Base-by-base conservation (phyloP, 139 green algal genomes). In the Chlorella sp. region DNA sequence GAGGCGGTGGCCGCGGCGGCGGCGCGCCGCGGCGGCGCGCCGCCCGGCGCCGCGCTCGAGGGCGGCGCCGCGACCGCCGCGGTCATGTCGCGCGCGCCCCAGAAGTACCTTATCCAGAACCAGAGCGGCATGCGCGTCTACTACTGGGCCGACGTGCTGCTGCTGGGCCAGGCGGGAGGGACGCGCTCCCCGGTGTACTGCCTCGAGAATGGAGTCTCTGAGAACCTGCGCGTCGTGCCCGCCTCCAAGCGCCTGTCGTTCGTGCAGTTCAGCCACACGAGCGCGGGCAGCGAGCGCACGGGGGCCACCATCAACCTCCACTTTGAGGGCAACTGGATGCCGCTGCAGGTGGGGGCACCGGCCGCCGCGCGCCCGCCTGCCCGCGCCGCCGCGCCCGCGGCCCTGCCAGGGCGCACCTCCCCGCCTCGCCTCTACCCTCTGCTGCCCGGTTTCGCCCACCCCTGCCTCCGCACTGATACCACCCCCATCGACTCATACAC, bases 101-200 rank as follows among this genome's bases (percentile, higher is more conserved):
- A 94, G 77, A 87, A 91, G 67, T 96, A 95, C 80, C 81, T 94
- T 23, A 94, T 96, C 66, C 88, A 93, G 67, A 96, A 96, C 76
- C 85, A 92, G 71, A 91, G 87, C 17, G 91, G 91, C 29, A 77
- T 92, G 67, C 65, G 74, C 8, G 61, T 94, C 8, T 94, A 85
- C 80, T 96, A 96, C 79, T 96, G 88, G 89, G 80, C 79, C 2
- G 82, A 87, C n/a, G 36, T 31, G n/a, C n/a, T n/a, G 58, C 14
- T 36, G 17, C 25, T 33, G 46, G 76, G 69, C 53, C 55, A 25
- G 66, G 41, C 7, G 9, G 21, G 2, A 27, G 7, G 2, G 51
- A 5, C 27, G 23, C 63, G 64, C 48, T 74, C 50, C 53, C 74
- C 45, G n/a, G 73, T 83, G 1, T 76, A 63, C 73, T 71, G 29